Evolutionary conservation across 192 early-diverging fungal species (phyloP), one percentile per base, ranked within the genome.

Genomic region (Coemansia brasiliensis): DNA sequence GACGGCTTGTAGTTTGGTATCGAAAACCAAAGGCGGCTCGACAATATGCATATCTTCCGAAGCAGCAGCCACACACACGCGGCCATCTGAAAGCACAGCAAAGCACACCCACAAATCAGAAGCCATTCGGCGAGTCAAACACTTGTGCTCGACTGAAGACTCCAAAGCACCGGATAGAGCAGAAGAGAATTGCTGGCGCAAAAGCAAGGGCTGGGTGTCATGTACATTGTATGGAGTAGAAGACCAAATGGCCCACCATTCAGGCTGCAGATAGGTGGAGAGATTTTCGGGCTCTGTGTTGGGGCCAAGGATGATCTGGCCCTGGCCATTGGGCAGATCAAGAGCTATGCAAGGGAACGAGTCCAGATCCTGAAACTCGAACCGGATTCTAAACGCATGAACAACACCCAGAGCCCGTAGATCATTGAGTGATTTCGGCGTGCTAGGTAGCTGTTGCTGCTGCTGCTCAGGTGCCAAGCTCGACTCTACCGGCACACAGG

Each of bases 291-390:
- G 48, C 29, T 61, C 59, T 0, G 54, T 65, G 15, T 61, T 37
- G 3, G 69, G 69, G 5, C 63, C 69, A 42, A 72, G 26, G 7
- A 45, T 59, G 22, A 72, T 61, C 63, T 57, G 63, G n/a, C 69
- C 69, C 24, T 9, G 12, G 29, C 4, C 20, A 0, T 49, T 63
- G 1, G 69, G 69, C 52, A 72, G 16, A 4, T 54, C 13, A 16
- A 72, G 54, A 1, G 63, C 45, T 46, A 72, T 53, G 48, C 63
- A 72, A 0, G 69, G 69, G 41, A 72, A 61, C 3, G 69, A 39
- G 21, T 72, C 69, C 41, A 72, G 38, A 26, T 72, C 69, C 43
- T 72, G 63, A 54, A 65, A 72, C 46, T 72, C 69, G 12, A 72
- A 65, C 15, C 63, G 52, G 18, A 72, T 59, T 16, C 59, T 61